Conservation (phyloP, 306 rosid species). For the Herpetospermum pedunculosum region DNA sequence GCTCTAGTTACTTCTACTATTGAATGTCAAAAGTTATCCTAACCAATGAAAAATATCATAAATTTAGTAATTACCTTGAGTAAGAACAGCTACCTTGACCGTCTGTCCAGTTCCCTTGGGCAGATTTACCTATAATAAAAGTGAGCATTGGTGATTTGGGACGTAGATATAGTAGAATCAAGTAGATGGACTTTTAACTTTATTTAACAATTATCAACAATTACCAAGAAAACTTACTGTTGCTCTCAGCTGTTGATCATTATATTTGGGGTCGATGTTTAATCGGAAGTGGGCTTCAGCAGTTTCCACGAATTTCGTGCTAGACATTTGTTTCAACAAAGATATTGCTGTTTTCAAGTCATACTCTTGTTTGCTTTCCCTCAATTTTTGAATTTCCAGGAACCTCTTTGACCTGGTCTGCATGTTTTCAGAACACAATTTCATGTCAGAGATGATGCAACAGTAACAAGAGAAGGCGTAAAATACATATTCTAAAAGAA, state of each 20-base stretch:
- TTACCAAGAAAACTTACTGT: slow-evolving; percentile 53
- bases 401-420: slow-evolving; percentile 90
- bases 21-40: background rate
- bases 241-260: slow-evolving; percentile 95
- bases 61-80: slow-evolving; percentile 61
- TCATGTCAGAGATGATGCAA: background rate
- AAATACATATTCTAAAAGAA: background rate
- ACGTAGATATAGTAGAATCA: background rate
- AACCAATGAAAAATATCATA: slow-evolving; percentile 2
- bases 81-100: slow-evolving; percentile 88
- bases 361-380: slow-evolving; percentile 76
- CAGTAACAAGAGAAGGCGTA: background rate
- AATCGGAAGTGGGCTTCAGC: slow-evolving; percentile 99
- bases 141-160: background rate
- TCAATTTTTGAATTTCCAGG: slow-evolving; percentile 83
- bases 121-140: slow-evolving; percentile 53
- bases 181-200: background rate
- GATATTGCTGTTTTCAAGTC: slow-evolving; percentile 68
- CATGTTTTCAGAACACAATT: background rate
- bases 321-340: slow-evolving; percentile 61
- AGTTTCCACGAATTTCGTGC: slow-evolving; percentile 71
- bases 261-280: slow-evolving; percentile 92
- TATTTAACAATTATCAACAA: background rate
- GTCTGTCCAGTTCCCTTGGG: slow-evolving; percentile 98
- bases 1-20: background rate